Evolutionary conservation across 192 early-diverging fungal species (phyloP), one percentile per base, ranked within the genome.

Genomic region (Rhizoclosmatium globosum): DNA sequence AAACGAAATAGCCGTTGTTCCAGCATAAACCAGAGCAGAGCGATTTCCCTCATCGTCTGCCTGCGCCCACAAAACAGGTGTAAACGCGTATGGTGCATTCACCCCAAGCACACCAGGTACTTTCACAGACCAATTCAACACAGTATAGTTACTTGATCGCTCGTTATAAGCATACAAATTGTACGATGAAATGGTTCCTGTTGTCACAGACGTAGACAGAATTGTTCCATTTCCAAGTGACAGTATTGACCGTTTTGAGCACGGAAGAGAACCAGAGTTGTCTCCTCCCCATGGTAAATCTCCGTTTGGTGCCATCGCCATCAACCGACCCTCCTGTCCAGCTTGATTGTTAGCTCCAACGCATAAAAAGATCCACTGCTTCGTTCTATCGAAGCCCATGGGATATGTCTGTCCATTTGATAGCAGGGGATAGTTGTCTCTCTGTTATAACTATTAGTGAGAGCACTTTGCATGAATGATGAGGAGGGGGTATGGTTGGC

Each of bases 301-400:
- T n/a, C 72, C 72, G 39, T n/a, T 43, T 1, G 72, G 15, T n/a
- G 72, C n/a, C n/a, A 62, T n/a, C 4, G 72, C 72, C 2, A 74
- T n/a, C 44, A 74, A 62, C 11, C 59, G 56, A 11, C 72, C 72
- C n/a, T 74, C 72, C 9, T 38, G 19, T 15, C 43, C 38, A 15
- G 38, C 70, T n/a, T 4, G 17, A 23, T 59, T 11, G 19, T 74
- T 60, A 2, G 72, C 61, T 17, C 11, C 39, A 9, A 45, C 72
- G 23, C 72, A 74, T n/a, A 74, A 21, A 56, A 42, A 74, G 11
- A 74, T 42, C 72, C 72, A 74, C 46, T 74, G 59, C 38, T 56
- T n/a, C 9, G 7, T 59, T 6, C 1, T n/a, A 31, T 74, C 72
- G n/a, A 62, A 62, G 17, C 58, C 72, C n/a, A 74, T 21, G 0